Evolutionary conservation across 208 protist species (phyloP).

Genomic region (Naegleria lovaniensis): DNA sequence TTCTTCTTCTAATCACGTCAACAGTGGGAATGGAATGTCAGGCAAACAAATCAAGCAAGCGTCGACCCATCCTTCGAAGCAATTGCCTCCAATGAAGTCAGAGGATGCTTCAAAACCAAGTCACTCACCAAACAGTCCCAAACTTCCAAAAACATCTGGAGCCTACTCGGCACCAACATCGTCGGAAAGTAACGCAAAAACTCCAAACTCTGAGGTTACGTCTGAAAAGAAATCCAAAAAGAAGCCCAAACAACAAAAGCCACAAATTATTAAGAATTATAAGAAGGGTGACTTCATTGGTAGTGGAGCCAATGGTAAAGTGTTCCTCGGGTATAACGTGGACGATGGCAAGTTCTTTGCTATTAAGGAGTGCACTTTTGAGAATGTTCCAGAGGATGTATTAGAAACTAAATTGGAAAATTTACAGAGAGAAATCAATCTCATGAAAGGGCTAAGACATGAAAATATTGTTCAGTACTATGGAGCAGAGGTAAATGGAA

Average conservation of each 20-base stretch:
- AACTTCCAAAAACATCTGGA: neutral
- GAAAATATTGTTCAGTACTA: constrained; percentile 77
- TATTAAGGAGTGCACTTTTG: constrained; percentile 23
- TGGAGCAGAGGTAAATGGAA: constrained; percentile 59
- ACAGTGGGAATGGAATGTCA: no score
- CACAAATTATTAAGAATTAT: constrained; percentile 18
- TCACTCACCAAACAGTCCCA: neutral
- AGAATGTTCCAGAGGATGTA: neutral
- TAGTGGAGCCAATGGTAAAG: constrained; percentile 1
- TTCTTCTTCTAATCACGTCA: neutral
- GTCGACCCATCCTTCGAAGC: no score
- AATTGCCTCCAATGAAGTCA: neutral
- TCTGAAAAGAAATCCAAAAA: neutral
- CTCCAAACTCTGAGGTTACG: neutral
- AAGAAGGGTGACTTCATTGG: constrained; percentile 28
- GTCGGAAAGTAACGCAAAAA: neutral
- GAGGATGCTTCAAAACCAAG: neutral
- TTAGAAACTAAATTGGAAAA: constrained; percentile 53
- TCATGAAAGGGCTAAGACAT: constrained; percentile 80
- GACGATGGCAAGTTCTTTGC: constrained; percentile 27
- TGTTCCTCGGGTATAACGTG: neutral
- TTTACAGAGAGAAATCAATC: constrained; percentile 74
- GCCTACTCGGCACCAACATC: neutral
- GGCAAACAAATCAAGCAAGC: neutral
- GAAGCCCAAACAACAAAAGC: neutral